Percentiles rank a stretch among this genome's conserved stretches.
Evolutionary conservation across 108 stramenopile genomes (phyloP).

Genomic region (Nitzschia sp.): DNA sequence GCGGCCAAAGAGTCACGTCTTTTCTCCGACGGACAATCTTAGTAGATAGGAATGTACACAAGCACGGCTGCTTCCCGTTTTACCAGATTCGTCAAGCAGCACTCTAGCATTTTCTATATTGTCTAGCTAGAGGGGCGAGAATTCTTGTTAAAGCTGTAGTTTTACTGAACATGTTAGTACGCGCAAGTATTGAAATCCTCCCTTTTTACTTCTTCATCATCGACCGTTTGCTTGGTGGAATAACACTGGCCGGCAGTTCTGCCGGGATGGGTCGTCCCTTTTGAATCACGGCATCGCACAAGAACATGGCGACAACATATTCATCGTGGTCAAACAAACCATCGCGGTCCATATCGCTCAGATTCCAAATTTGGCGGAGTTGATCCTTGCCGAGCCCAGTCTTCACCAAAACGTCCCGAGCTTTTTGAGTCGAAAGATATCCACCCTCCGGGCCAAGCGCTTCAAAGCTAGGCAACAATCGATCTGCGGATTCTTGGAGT

Average conservation of each 20-base stretch:
- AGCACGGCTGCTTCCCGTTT: no score
- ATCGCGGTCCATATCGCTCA: conserved; percentile 91
- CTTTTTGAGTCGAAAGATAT: conserved; percentile 74
- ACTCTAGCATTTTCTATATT: no score
- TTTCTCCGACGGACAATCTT: no score
- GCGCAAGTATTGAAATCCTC: no score
- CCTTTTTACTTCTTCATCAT: conserved; percentile 6
- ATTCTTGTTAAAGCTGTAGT: no score
- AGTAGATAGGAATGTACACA: no score
- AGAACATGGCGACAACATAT: conserved; percentile 93
- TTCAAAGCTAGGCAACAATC: conserved; percentile 65
- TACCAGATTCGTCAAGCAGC: no score
- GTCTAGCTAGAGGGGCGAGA: no score
- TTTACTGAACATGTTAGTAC: no score
- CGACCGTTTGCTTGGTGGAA: conserved; percentile 76
- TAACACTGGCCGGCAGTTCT: conserved; percentile 69
- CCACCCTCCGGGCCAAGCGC: conserved; percentile 83
- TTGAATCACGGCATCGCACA: conserved; percentile 88
- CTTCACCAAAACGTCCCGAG: conserved; percentile 83
- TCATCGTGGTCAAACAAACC: conserved; percentile 90
- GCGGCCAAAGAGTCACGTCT: no score
- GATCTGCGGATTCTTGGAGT: conserved; percentile 83
- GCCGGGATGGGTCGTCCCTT: conserved; percentile 84
- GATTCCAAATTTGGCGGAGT: conserved; percentile 92
- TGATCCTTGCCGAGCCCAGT: conserved; percentile 85